A percentile compares a stretch with the other conserved stretches of the same genome.
phyloP scores from a whole-genome alignment of 768 basidiomycete species.

The Phlebiopsis flavidoalba region DNA sequence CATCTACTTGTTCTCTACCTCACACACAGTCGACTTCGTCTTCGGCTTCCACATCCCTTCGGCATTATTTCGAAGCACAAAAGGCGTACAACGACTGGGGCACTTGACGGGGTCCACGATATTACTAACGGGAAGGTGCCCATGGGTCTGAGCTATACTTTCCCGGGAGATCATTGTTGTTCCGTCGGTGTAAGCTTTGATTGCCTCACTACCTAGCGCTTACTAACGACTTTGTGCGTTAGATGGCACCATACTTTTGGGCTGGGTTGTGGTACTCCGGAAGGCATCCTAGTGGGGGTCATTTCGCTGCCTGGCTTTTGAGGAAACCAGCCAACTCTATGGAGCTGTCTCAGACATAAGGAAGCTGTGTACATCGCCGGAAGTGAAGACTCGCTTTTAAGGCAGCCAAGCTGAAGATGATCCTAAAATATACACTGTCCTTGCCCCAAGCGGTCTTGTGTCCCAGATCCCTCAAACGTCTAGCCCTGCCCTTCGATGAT shows the following conservation, averaged over 20 bases:
- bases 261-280: constrained; percentile 43
- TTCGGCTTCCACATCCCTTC: constrained; percentile 42
- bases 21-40: constrained; percentile 38
- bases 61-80: constrained; percentile 51
- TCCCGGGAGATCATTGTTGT: constrained; percentile 20
- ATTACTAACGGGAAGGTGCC: constrained; percentile 17
- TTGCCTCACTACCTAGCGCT: background rate
- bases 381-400: background rate
- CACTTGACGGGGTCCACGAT: background rate
- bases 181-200: constrained; percentile 17
- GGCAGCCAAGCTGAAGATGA: too few species aligned
- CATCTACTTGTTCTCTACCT: constrained; percentile 55
- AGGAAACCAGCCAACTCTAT: constrained; percentile 46
- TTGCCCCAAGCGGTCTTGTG: too few species aligned
- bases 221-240: background rate
- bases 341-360: constrained; percentile 44
- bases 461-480: too few species aligned
- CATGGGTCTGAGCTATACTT: constrained; percentile 26
- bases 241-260: constrained; percentile 39
- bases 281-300: constrained; percentile 47
- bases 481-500: too few species aligned
- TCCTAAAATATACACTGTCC: too few species aligned
- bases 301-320: constrained; percentile 56
- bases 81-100: background rate
- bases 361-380: constrained; percentile 42